A percentile compares a stretch with the other conserved stretches of the same genome.
phyloP scores from a whole-genome alignment of 1,284 basidiomycete species.

The Cutaneotrichosporon sp. region DNA sequence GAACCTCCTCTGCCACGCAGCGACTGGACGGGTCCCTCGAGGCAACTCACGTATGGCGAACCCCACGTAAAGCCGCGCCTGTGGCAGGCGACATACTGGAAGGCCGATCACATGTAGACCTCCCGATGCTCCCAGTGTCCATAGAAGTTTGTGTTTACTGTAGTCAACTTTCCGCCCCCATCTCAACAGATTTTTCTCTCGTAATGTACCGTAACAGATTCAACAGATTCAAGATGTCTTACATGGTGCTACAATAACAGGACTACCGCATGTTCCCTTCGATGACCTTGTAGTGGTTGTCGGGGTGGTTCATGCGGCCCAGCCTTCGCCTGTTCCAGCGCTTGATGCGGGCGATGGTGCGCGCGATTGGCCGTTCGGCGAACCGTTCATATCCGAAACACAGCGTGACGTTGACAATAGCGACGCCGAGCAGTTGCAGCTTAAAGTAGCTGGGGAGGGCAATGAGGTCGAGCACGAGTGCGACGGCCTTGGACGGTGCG shows the following conservation, averaged over 20 bases:
- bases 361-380: constrained; percentile 65
- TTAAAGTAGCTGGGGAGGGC: constrained; percentile 69
- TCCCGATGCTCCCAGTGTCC: too few relatives aligned
- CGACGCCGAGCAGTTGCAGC: constrained; percentile 67
- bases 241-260: constrained; percentile 4
- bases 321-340: constrained; percentile 38
- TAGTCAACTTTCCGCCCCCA: not conserved
- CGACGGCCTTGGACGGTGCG: constrained; percentile 64
- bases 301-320: constrained; percentile 47
- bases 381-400: constrained; percentile 80
- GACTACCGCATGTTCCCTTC: constrained; percentile 32
- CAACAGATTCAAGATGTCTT: not conserved
- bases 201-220: not conserved
- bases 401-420: constrained; percentile 67
- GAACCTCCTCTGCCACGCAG: not conserved
- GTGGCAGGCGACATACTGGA: not conserved
- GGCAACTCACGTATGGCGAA: not conserved
- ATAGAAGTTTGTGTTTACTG: not conserved
- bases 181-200: not conserved
- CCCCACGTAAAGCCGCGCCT: not conserved
- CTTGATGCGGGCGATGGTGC: constrained; percentile 55
- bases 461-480: constrained; percentile 74
- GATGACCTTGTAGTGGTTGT: constrained; percentile 58
- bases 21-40: not conserved
- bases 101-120: not conserved